A percentile compares a stretch with the other conserved stretches of the same genome.
Conservation (phyloP, 768 basidiomycete genomes). For the Hypholoma fasciculare region DNA sequence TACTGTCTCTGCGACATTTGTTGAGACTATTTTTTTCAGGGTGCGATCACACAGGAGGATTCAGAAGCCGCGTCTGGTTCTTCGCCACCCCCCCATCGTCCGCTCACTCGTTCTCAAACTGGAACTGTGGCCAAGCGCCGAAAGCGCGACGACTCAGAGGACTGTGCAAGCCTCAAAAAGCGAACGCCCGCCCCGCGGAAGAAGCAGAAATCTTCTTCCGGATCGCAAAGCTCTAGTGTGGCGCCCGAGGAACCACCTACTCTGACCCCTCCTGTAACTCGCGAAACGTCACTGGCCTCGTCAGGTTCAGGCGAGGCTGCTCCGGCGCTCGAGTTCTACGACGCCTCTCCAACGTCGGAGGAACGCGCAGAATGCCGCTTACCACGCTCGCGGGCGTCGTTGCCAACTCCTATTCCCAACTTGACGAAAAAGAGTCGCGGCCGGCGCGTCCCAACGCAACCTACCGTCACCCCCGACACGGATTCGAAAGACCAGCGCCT, state of each 20-base stretch:
- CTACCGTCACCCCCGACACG: conserved; percentile 18
- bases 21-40: not conserved
- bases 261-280: conserved; percentile 4
- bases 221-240: conserved; percentile 1
- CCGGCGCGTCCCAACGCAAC: conserved; percentile 66
- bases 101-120: conserved; percentile 26
- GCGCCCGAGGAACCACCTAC: conserved; percentile 1
- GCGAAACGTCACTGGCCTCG: conserved; percentile 1
- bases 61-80: not conserved
- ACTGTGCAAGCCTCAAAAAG: conserved; percentile 15
- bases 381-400: conserved; percentile 51
- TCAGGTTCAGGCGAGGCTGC: not conserved
- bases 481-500: conserved; percentile 32
- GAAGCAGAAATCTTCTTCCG: conserved; percentile 17
- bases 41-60: not conserved
- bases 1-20: not conserved
- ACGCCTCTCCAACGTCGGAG: conserved; percentile 18
- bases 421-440: conserved; percentile 81
- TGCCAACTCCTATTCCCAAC: conserved; percentile 74
- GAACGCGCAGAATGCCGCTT: conserved; percentile 35
- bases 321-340: conserved; percentile 5
- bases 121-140: conserved; percentile 24
- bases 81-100: conserved; percentile 15
- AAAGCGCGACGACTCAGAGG: conserved; percentile 21
- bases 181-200: conserved; percentile 18